A percentile compares a stretch with the other conserved stretches of the same genome.
Conservation (phyloP, 2,329 filamentous ascomycete genomes). For the Ascochyta rabiei region DNA sequence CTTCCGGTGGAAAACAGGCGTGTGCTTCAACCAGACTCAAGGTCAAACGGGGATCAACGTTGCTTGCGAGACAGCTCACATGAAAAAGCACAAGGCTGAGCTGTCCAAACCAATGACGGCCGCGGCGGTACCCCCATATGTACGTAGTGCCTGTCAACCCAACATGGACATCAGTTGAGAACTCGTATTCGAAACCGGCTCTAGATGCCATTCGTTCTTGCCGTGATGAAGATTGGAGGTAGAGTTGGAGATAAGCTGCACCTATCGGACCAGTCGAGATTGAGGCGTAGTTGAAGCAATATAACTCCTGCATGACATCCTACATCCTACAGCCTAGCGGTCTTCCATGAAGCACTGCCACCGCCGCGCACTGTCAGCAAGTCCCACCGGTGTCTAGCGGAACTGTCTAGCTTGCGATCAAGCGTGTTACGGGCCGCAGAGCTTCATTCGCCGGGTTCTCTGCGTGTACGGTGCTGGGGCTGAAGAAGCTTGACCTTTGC, state of each 20-base stretch:
- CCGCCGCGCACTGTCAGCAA: slow-evolving; percentile 36
- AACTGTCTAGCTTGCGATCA: slow-evolving; percentile 19
- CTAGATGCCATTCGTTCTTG: background rate
- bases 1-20: background rate
- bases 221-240: background rate
- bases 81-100: slow-evolving; percentile 12
- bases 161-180: background rate
- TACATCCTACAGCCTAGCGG: slow-evolving; percentile 6
- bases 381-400: slow-evolving; percentile 30
- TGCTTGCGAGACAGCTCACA: background rate
- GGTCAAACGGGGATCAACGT: background rate
- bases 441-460: slow-evolving; percentile 32
- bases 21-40: background rate
- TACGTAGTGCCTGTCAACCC: background rate
- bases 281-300: slow-evolving; percentile 13
- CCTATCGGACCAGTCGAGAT: background rate
- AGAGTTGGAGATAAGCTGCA: background rate
- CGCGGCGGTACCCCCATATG: background rate
- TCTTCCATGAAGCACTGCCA: slow-evolving; percentile 37
- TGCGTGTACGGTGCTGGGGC: slow-evolving; percentile 42
- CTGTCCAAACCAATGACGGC: slow-evolving; percentile 2
- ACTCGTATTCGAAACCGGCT: background rate
- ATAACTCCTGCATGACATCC: slow-evolving; percentile 13
- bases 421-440: slow-evolving; percentile 29
- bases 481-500: slow-evolving; percentile 28